Evolutionary conservation across 805 yeast genomes (phyloP).

Genomic region (Candida lessepsii): DNA sequence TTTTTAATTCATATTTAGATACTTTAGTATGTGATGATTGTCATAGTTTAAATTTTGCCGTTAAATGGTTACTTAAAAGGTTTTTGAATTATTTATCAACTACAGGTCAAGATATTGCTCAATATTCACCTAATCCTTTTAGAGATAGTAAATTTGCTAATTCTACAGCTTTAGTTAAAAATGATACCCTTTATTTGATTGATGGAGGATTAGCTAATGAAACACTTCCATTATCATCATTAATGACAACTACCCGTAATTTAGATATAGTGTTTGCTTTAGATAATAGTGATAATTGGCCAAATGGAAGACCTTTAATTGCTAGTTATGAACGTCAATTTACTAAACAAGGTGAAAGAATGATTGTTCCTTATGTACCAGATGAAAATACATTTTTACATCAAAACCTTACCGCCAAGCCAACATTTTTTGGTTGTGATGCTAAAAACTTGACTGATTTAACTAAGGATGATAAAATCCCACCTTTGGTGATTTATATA

Average conservation of each 20-base stretch:
- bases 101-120: conserved; percentile 30
- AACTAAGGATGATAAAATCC: conserved; percentile 33
- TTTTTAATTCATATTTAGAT: conserved; percentile 36
- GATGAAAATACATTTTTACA: conserved; percentile 30
- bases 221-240: conserved; percentile 31
- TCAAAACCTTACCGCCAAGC: conserved; percentile 37
- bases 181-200: conserved; percentile 33
- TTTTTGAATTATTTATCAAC: conserved; percentile 27
- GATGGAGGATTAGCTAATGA: conserved; percentile 44
- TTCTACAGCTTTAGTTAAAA: conserved; percentile 15
- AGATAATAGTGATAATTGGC: conserved; percentile 34
- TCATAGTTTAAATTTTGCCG: conserved; percentile 19
- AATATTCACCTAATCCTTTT: conserved; percentile 38
- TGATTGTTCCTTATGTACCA: conserved; percentile 39
- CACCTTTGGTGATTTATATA: conserved; percentile 39
- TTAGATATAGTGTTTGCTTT: conserved; percentile 39
- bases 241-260: conserved; percentile 32
- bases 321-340: conserved; percentile 36
- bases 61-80: conserved; percentile 25
- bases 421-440: conserved; percentile 43
- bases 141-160: conserved; percentile 27
- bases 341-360: conserved; percentile 28
- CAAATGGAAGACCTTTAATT: conserved; percentile 32
- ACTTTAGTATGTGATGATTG: conserved; percentile 37
- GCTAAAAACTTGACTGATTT: conserved; percentile 36